phyloP scores from a whole-genome alignment of 805 yeast genomes.

The Torulaspora gathmanii region DNA sequence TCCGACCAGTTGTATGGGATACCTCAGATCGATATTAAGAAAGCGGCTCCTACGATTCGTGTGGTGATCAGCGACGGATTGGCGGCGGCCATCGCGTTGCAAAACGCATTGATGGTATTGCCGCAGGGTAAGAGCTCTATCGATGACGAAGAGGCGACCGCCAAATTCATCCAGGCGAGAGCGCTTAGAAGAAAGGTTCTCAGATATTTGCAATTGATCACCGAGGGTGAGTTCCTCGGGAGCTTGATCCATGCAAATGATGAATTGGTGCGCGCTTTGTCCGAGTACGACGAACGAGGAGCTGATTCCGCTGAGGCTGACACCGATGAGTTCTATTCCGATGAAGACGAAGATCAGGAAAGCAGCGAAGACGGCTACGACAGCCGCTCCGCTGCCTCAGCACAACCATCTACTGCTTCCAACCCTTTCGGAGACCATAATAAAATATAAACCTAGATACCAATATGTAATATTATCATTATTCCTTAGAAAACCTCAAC shows the following conservation, averaged over 20 bases:
- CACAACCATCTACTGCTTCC: slow-evolving; percentile 30
- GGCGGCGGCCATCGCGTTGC: slow-evolving; percentile 64
- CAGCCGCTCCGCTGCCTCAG: slow-evolving; percentile 9
- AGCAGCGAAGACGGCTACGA: slow-evolving; percentile 17
- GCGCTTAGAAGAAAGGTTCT: slow-evolving; percentile 71
- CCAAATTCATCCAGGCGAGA: slow-evolving; percentile 69
- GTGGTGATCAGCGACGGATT: slow-evolving; percentile 68
- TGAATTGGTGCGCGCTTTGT: slow-evolving; percentile 71
- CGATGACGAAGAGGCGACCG: slow-evolving; percentile 58
- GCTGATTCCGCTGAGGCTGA: slow-evolving; percentile 42
- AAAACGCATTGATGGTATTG: slow-evolving; percentile 50
- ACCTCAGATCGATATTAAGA: slow-evolving; percentile 61
- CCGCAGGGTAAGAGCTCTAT: slow-evolving; percentile 50
- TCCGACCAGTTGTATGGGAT: slow-evolving; percentile 44
- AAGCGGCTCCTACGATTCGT: slow-evolving; percentile 70
- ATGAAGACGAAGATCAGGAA: slow-evolving; percentile 31
- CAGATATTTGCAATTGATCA: slow-evolving; percentile 76
- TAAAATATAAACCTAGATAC: slow-evolving; percentile 22
- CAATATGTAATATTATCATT: slow-evolving; percentile 1
- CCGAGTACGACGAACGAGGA: slow-evolving; percentile 54
- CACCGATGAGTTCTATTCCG: slow-evolving; percentile 39
- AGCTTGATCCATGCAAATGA: slow-evolving; percentile 85
- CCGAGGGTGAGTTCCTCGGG: slow-evolving; percentile 84
- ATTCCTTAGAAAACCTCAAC: slow-evolving; percentile 51
- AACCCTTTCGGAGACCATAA: slow-evolving; percentile 54